These are phyloP conservation scores for Ichthyophthirius multifiliis DNA, from an alignment of 169 alveolate genomes.

Conservation along the genomic window DNA sequence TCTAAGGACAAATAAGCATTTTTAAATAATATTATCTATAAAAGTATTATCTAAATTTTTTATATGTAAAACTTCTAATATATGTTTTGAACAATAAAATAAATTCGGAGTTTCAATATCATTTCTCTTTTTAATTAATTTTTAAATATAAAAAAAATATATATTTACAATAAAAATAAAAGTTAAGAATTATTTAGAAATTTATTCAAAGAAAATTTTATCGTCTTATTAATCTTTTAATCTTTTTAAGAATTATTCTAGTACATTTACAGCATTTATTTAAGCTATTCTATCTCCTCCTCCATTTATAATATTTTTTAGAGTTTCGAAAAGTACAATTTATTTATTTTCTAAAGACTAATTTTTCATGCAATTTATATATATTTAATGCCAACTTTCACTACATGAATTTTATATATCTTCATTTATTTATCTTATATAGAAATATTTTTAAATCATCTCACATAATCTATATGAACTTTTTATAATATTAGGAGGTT, in stretches of 20 bases:
- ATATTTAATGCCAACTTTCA: background rate
- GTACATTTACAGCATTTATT: background rate
- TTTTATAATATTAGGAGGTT: background rate
- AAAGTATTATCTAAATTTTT: background rate
- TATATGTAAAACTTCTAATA: background rate
- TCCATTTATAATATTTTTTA: background rate
- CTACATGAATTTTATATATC: background rate
- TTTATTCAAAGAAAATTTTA: background rate
- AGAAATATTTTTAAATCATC: slow-evolving; percentile 1
- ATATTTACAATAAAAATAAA: background rate
- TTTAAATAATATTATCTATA: no score
- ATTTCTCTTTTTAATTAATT: slow-evolving; percentile 13
- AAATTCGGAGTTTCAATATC: background rate
- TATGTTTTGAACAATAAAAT: background rate
- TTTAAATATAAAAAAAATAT: background rate
- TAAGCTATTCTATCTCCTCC: background rate
- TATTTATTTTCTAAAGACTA: background rate
- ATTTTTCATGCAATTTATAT: background rate
- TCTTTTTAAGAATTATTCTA: background rate
- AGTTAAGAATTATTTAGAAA: background rate
- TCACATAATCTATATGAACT: background rate
- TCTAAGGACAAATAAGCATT: no score
- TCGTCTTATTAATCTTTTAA: background rate
- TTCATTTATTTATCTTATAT: background rate
- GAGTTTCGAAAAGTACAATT: background rate